Conservation (phyloP, 2,329 filamentous ascomycete species). For the Talaromyces marneffei region DNA sequence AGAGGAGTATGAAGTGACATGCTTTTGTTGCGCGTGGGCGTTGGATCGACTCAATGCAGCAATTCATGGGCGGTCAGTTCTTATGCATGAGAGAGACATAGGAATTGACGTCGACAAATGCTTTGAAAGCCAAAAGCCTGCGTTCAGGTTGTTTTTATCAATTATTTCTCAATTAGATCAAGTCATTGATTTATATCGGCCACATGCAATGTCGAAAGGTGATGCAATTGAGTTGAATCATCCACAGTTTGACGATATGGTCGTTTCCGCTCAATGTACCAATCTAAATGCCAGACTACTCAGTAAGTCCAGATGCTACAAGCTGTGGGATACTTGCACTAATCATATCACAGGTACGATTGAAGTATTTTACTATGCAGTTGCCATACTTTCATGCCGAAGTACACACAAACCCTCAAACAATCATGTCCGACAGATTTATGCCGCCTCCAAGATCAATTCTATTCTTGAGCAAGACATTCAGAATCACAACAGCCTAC, state of each 20-base stretch:
- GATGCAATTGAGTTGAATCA: slow-evolving; percentile 17
- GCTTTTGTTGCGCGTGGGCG: slow-evolving; percentile 55
- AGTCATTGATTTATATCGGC: slow-evolving; percentile 57
- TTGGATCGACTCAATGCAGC: slow-evolving; percentile 56
- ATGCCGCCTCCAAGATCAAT: slow-evolving; percentile 44
- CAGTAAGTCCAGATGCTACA: not conserved
- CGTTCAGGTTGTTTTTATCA: slow-evolving; percentile 53
- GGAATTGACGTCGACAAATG: slow-evolving; percentile 50
- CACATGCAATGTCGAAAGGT: slow-evolving; percentile 32
- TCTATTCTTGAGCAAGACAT: not conserved
- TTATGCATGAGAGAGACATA: slow-evolving; percentile 58
- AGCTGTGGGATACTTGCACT: not conserved
- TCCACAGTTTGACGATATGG: slow-evolving; percentile 28
- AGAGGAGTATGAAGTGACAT: slow-evolving; percentile 15
- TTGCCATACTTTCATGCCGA: slow-evolving; percentile 59
- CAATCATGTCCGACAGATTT: slow-evolving; percentile 53
- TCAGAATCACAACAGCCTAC: not conserved
- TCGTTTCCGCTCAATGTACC: slow-evolving; percentile 16
- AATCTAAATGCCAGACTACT: slow-evolving; percentile 23
- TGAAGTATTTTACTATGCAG: slow-evolving; percentile 59
- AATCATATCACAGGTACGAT: slow-evolving; percentile 45
- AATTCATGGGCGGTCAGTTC: slow-evolving; percentile 54
- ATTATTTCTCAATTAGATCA: slow-evolving; percentile 53
- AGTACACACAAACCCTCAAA: slow-evolving; percentile 31
- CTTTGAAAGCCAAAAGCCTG: slow-evolving; percentile 47